Base-by-base conservation (phyloP, 768 basidiomycete genomes). In the Trichaptum fuscoviolaceum region DNA sequence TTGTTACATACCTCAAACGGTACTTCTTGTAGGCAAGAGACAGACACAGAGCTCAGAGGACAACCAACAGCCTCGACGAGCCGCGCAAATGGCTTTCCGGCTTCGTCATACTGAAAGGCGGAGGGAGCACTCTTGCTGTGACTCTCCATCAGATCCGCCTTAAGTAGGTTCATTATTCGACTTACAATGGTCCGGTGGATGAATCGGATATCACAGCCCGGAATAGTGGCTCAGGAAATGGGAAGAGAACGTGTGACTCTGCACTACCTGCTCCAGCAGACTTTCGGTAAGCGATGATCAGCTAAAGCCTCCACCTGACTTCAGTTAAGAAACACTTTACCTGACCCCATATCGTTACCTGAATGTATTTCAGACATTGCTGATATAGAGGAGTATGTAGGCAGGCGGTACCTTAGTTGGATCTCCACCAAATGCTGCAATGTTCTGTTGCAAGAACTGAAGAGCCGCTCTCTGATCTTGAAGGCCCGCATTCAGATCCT, bases 141-240 rank as follows among this genome's bases (percentile, higher is more conserved):
- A 30, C 24, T n/a, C 18, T 34, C 4, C 7, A 20, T 35, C 15
- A 52, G 17, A 57, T 18, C 7, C 24, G 34, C 7, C 12, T 17
- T 17, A 57, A 35, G n/a, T 25, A 52, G 12, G 6, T 17, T 27
- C 12, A 7, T 15, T 6, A 25, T 4, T 17, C 8, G 3, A 72
- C 84, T 59, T 70, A 85, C 84, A 85, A 84, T 36, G 85, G 85
- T 1, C 85, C 84, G 12, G 80, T 82, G 0, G 83, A 77, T 0
- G 84, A 85, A 67, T 85, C 83, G 4, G 80, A 77, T 25, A 86
- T 85, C 30, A 76, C 84, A 2, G 84, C 83, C 7, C 84, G 79
- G 76, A 86, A 85, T 0, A 84, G 76, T 0, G 71, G 68, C 27
- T 72, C 71, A 5, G 9, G 69, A 27, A 64, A 26, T 18, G 69